Evolutionary conservation across 2,329 filamentous ascomycete species (phyloP), one percentile per base, ranked within the genome.

Genomic region (Fonsecaea monophora): DNA sequence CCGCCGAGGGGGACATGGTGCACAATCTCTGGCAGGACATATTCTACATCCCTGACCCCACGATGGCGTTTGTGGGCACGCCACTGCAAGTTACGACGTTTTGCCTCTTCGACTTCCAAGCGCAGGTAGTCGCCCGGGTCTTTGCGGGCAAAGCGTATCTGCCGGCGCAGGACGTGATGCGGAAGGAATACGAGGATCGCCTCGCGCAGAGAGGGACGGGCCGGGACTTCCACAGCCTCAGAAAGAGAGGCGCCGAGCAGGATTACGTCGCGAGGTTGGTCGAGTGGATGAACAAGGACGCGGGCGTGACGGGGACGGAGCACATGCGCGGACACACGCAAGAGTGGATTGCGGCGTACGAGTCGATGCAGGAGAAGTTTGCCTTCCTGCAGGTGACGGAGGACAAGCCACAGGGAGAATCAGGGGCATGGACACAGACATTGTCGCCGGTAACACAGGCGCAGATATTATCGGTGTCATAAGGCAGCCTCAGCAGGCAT

Each of bases 11-110:
- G 2, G 82, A 81, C 10, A 85, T 87, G 74, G 78, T 83, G 3
- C 89, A 91, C 72, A 91, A 91, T 69, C 78, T 91, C 0, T 86
- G 91, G 79, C 86, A 86, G 65, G 89, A 91, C 73, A 87, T 91
- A 13, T 91, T 89, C 74, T 91, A 90, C 75, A 90, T 90, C 53
- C 83, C 83, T 0, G 88, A 91, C 66, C 87, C 89, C 0, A 85
- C 86, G 0, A 78, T 91, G 0, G 79, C 82, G 0, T 91, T 90
- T 68, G 79, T 90, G n/a, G 89, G 89, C 0, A 84, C 89, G 0
- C 87, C 87, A 0, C 90, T 87, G 71, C 85, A 89, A 72, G 86
- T 85, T 0, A 87, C 87, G 0, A 91, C 89, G 0, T 91, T 91
- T 72, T 87, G 86, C 0, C 79, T 91, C 0, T 91, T 90, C 66